phyloP scores from a whole-genome alignment of 257 asterid species.

The Ehretia macrophylla region DNA sequence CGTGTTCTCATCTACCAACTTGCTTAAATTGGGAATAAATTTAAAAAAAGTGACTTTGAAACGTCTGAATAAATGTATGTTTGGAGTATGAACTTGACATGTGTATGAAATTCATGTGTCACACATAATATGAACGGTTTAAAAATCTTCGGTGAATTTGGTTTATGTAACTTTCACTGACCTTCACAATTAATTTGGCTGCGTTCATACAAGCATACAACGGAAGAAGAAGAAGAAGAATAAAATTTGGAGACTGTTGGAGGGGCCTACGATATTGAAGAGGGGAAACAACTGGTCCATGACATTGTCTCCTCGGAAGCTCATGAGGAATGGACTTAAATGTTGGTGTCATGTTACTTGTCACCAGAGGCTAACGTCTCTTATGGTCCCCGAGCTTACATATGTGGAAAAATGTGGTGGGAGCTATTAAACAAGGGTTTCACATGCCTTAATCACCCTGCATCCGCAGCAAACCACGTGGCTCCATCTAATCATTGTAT shows the following conservation, averaged over 20 bases:
- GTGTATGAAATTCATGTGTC: too few relatives aligned
- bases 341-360: constrained; percentile 29
- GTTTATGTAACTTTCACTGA: constrained; percentile 16
- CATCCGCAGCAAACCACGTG: constrained; percentile 42
- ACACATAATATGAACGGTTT: too few relatives aligned
- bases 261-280: constrained; percentile 16
- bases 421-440: constrained; percentile 14
- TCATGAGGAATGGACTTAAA: constrained; percentile 15
- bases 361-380: constrained; percentile 12
- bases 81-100: too few relatives aligned
- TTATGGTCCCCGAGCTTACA: constrained; percentile 5
- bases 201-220: background rate
- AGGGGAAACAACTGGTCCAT: constrained; percentile 17
- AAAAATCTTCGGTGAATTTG: background rate
- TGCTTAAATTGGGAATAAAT: too few relatives aligned
- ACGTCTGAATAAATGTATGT: too few relatives aligned
- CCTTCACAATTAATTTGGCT: constrained; percentile 3
- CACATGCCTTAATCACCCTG: constrained; percentile 52
- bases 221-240: background rate
- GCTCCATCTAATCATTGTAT: constrained; percentile 14
- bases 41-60: too few relatives aligned
- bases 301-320: constrained; percentile 9
- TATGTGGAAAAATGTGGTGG: background rate
- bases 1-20: too few relatives aligned
- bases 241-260: background rate